A percentile compares a stretch with the other conserved stretches of the same genome.
phyloP scores from a whole-genome alignment of 1,284 basidiomycete genomes.

The Taiwanofungus camphoratus region DNA sequence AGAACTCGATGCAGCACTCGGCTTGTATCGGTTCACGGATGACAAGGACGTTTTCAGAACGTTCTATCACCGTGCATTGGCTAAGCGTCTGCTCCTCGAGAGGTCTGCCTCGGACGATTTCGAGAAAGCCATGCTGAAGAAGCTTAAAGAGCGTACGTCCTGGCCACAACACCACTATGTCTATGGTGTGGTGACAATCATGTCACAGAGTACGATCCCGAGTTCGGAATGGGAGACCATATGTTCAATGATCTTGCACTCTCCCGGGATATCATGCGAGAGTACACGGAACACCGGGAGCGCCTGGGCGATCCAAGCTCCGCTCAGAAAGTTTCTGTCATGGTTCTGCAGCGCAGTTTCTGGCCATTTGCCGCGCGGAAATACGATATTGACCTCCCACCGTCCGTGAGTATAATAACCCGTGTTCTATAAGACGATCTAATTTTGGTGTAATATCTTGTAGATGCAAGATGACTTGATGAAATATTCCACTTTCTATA shows the following conservation, averaged over 20 bases:
- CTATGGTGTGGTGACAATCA: too few relatives aligned
- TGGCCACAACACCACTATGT: too few relatives aligned
- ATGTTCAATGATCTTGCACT: constrained; percentile 87
- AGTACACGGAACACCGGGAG: constrained; percentile 39
- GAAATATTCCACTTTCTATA: constrained; percentile 67
- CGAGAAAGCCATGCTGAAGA: constrained; percentile 85
- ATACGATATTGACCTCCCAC: constrained; percentile 46
- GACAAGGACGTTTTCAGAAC: constrained; percentile 94
- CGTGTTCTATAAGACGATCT: constrained; percentile 1
- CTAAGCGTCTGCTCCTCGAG: constrained; percentile 83
- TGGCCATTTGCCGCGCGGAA: constrained; percentile 67
- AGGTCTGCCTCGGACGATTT: constrained; percentile 90
- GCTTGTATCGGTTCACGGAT: constrained; percentile 83
- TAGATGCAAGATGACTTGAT: constrained; percentile 70
- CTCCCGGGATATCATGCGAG: constrained; percentile 62
- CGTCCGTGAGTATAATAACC: constrained; percentile 33
- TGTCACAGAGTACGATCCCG: constrained; percentile 80
- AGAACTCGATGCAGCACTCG: constrained; percentile 73
- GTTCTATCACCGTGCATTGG: constrained; percentile 88
- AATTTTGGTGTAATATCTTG: not conserved
- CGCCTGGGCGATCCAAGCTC: constrained; percentile 15
- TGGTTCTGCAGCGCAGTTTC: constrained; percentile 70
- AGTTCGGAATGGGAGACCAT: constrained; percentile 82
- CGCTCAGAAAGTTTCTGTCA: constrained; percentile 45
- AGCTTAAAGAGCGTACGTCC: constrained; percentile 76